Base-by-base conservation (phyloP, 345 rosid genomes). In the Eucalyptus guilfoylei region DNA sequence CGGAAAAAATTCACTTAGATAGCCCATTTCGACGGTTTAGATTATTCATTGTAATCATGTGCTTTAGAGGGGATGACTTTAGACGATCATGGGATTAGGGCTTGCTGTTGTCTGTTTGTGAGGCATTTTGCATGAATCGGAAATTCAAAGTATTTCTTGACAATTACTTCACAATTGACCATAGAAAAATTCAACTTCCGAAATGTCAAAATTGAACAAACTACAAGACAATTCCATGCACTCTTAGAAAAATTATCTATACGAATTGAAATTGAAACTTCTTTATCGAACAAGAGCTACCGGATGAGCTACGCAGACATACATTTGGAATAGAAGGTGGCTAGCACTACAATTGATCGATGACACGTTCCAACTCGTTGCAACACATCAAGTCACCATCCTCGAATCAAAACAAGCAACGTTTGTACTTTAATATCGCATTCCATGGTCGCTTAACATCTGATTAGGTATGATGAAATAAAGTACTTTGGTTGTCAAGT, bases 191-290 rank as follows among this genome's bases (percentile, higher is more conserved):
- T 60, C 16, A 12, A 60, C 76, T n/a, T 64, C 37, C 6, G 5
- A 64, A 64, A 64, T 64, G 11, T n/a, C 8, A 8, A 14, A 14
- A 64, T 14, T 32, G 40, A 64, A 40, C 8, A 1, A 30, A n/a
- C 6, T 7, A 30, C 32, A 5, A 11, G n/a, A 58, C 14, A 30
- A 62, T 6, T 64, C 34, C 21, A 1, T 3, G 3, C 76, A 4
- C 37, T 7, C 21, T n/a, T 5, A n/a, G 9, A 4, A n/a, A 7
- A 11, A 0, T 4, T 2, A n/a, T 64, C 37, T 0, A 2, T n/a
- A 8, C 2, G 0, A 1, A 15, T 3, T 14, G 21, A 15, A 64
- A 15, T 14, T 1, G 8, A n/a, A 14, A 4, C 69, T 62, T 62
- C 34, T 28, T 1, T 21, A 8, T 52, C 0, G 11, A 8, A 52